Evolutionary conservation across 164 flowering plant species (phyloP), one percentile per base, ranked within the genome.

Genomic region (Akebia trifoliata): DNA sequence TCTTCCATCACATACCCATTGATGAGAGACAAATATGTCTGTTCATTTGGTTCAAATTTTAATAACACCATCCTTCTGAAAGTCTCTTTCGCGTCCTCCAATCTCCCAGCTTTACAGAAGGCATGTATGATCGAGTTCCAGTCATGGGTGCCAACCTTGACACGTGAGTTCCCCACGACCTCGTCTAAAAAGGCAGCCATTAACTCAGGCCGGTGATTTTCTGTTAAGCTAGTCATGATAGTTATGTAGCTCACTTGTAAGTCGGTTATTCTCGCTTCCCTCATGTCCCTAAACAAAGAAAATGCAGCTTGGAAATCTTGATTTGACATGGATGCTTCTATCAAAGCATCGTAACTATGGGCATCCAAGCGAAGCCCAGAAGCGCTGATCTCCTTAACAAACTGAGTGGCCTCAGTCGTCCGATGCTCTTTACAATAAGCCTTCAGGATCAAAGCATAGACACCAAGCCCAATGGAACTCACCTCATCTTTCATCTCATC

Each of bases 41-140:
- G 99, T 12, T 66, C 90, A 62, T 85, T 90, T 29, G 98, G 97
- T 50, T 87, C 80, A 76, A 74, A 87, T 58, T 70, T 84, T 35
- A 93, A 69, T 67, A 90, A 89, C 12, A 31, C 56, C 98, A 90
- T 93, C 73, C 98, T 84, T 67, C 97, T 78, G 17, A 85, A 80
- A 20, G 97, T 90, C 58, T 96, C 80, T 57, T 82, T 77, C 0
- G 94, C 97, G 81, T 90, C 98, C 61, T 90, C 98, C 49, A 93
- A 56, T 49, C 94, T 65, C 36, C 94, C 92, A 18, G 76, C 77
- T 62, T 93, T 93, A 69, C 97, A 90, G 45, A 90, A 93, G 22
- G 98, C 86, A 66, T 90, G 99, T 57, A 93, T 87, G 34, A 87
- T 84, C 4, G 99, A 93, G 56, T 93, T 93, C 99, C 97, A 93